Evolutionary conservation across 169 alveolate species (phyloP).

Genomic region (Ichthyophthirius multifiliis): DNA sequence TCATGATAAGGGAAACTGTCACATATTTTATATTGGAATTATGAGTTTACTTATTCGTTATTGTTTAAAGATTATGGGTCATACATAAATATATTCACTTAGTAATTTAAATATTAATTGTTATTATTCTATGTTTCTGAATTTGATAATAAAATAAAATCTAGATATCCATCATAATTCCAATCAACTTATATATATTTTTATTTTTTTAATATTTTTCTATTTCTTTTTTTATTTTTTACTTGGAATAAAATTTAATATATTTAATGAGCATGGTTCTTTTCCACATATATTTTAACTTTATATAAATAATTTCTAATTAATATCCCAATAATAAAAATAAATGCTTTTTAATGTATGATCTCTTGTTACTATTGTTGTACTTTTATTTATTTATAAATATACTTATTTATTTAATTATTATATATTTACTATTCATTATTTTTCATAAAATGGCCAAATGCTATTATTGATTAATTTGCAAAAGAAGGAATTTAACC

Average conservation of each 20-base stretch:
- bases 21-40: neutral
- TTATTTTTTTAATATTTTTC: neutral
- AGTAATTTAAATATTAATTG: neutral
- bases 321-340: neutral
- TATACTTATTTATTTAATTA: too few species aligned
- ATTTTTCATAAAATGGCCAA: neutral
- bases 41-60: neutral
- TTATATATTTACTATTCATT: neutral
- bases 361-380: neutral
- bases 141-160: neutral
- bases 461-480: neutral
- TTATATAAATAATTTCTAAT: neutral
- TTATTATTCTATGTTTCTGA: neutral
- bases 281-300: neutral
- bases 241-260: neutral
- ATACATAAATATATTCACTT: neutral
- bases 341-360: neutral
- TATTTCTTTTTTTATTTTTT: neutral
- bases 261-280: neutral
- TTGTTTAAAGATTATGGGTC: neutral
- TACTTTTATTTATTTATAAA: neutral
- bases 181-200: neutral
- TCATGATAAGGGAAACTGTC: too few species aligned
- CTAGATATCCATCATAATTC: slow-evolving; percentile 4
- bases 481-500: too few species aligned